These are phyloP conservation scores for Apostasia ramifera DNA, from an alignment of 106 monocot species.

Conservation along the genomic window DNA sequence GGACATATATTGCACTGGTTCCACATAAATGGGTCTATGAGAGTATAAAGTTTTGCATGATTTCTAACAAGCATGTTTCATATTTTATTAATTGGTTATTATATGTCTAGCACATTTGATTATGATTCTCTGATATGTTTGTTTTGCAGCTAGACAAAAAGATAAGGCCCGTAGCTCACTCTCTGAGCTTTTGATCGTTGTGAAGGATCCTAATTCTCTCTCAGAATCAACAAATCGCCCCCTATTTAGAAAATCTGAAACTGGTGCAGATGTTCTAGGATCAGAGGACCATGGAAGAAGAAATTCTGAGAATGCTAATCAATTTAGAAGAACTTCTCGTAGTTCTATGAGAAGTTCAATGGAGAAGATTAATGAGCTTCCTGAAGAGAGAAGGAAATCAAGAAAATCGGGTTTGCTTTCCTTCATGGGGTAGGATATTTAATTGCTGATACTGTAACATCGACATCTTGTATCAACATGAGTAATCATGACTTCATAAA, in stretches of 20 bases:
- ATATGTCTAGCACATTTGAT: no score
- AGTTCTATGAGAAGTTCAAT: constrained; percentile 59
- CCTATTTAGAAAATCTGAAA: constrained; percentile 64
- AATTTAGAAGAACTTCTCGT: constrained; percentile 50
- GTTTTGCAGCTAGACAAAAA: constrained; percentile 76
- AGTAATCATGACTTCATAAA: no score
- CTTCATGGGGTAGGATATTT: constrained; percentile 72
- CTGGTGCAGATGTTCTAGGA: constrained; percentile 8
- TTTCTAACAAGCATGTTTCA: no score
- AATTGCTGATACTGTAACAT: neutral
- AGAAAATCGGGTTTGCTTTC: constrained; percentile 66
- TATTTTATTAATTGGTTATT: no score
- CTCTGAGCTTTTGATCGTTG: constrained; percentile 78
- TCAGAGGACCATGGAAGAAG: constrained; percentile 34
- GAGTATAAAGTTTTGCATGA: no score
- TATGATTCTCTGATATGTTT: neutral
- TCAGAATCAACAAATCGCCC: constrained; percentile 51
- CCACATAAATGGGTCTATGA: no score
- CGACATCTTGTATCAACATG: no score
- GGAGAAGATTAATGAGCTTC: constrained; percentile 74
- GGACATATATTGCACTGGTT: no score
- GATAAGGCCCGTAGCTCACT: constrained; percentile 74
- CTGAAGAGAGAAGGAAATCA: constrained; percentile 53
- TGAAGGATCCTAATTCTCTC: constrained; percentile 54
- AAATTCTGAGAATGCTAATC: constrained; percentile 49